A percentile compares a stretch with the other conserved stretches of the same genome.
Conservation (phyloP, 2,329 filamentous ascomycete genomes). For the Aspergillaceae sp. region DNA sequence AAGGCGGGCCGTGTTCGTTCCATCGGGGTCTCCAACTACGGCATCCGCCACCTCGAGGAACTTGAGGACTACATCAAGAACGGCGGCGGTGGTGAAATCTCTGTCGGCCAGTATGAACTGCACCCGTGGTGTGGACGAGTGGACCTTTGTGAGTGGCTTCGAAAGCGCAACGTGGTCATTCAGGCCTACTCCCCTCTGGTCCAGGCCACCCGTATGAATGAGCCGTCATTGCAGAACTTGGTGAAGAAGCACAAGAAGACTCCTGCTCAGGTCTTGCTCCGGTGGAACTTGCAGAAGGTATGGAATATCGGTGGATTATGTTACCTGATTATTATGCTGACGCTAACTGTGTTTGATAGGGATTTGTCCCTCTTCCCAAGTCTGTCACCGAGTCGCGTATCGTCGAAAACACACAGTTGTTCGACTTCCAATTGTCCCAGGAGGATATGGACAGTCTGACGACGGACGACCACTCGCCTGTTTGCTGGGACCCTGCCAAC, state of each 20-base stretch:
- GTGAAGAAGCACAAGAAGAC: conserved; percentile 51
- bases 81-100: conserved; percentile 55
- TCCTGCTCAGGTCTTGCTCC: conserved; percentile 49
- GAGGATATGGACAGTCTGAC: conserved; percentile 51
- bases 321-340: no score
- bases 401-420: conserved; percentile 51
- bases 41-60: conserved; percentile 33
- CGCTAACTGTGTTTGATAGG: conserved; percentile 25
- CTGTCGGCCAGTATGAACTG: conserved; percentile 80
- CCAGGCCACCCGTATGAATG: conserved; percentile 41
- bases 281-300: conserved; percentile 55
- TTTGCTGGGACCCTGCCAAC: conserved; percentile 49
- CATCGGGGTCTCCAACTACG: conserved; percentile 35
- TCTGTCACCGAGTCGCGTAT: conserved; percentile 53
- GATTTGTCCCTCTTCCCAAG: conserved; percentile 55
- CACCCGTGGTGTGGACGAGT: conserved; percentile 78
- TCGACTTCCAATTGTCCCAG: conserved; percentile 51
- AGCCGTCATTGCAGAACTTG: conserved; percentile 44
- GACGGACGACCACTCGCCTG: conserved; percentile 48
- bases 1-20: conserved; percentile 32
- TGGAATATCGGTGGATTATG: no score
- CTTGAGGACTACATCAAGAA: conserved; percentile 32
- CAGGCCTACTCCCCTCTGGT: conserved; percentile 48
- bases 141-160: conserved; percentile 73
- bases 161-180: conserved; percentile 52